Evolutionary conservation across 2,329 filamentous ascomycete species (phyloP).

Genomic region (Cryphonectria radicalis): DNA sequence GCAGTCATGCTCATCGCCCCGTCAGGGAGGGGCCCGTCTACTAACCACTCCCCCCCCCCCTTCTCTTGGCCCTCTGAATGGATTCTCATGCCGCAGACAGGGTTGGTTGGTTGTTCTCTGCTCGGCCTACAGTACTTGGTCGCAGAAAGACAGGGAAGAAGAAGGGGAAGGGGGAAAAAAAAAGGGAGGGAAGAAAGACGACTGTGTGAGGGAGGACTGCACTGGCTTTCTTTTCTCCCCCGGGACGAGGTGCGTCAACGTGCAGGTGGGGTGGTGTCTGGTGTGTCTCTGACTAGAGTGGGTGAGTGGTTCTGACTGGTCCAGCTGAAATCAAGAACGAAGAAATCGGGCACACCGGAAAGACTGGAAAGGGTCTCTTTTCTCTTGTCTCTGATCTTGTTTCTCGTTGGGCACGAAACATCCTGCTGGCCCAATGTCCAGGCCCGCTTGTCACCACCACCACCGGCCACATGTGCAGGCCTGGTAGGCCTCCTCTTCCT

Average conservation of each 20-base stretch:
- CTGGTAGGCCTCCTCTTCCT: neutral
- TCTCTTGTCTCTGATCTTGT: conserved; percentile 1
- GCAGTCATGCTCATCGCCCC: conserved; percentile 3
- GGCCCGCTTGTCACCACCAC: conserved; percentile 10
- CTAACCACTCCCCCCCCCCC: too few relatives aligned
- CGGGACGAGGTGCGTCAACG: neutral
- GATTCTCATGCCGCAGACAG: neutral
- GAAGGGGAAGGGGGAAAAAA: neutral
- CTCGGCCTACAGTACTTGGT: too few relatives aligned
- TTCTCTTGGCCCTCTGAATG: neutral
- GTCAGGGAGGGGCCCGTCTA: neutral
- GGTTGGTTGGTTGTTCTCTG: neutral
- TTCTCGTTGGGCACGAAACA: conserved; percentile 17
- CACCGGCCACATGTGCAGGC: neutral
- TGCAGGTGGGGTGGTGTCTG: neutral
- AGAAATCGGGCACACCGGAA: neutral
- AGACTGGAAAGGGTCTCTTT: neutral
- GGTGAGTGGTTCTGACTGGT: neutral
- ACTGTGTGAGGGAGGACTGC: too few relatives aligned
- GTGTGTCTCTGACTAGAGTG: neutral
- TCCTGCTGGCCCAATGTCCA: conserved; percentile 4
- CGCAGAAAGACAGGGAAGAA: neutral
- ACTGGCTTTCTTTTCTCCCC: too few relatives aligned
- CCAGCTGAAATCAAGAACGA: neutral
- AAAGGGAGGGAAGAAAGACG: neutral